phyloP scores from a whole-genome alignment of 441 rosid species.

The Pelargonium citronellum region DNA sequence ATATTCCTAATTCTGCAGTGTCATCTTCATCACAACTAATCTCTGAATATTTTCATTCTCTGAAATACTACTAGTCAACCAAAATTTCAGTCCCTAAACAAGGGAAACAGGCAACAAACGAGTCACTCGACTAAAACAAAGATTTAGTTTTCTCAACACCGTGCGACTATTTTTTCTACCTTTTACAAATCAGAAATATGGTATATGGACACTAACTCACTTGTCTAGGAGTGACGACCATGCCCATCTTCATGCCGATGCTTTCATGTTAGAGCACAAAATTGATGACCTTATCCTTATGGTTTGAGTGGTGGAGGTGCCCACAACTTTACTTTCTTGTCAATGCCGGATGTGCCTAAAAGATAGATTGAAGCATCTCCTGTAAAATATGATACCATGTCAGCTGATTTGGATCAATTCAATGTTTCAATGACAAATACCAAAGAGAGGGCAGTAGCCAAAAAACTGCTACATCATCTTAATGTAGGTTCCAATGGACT shows the following conservation, averaged over 20 bases:
- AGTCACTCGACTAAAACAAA: not conserved
- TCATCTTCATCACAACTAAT: too few species aligned
- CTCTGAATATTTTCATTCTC: not conserved
- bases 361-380: constrained; percentile 46
- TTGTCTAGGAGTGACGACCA: not conserved
- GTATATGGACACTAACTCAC: not conserved
- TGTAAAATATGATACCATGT: constrained; percentile 29
- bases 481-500: too few species aligned
- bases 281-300: not conserved
- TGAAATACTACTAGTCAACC: not conserved
- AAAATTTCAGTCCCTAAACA: not conserved
- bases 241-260: too few species aligned
- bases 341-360: constrained; percentile 68
- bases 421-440: not conserved
- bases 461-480: too few species aligned
- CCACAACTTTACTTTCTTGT: constrained; percentile 95
- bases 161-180: not conserved
- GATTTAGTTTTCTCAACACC: constrained; percentile 5
- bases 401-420: not conserved
- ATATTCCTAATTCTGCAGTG: too few species aligned
- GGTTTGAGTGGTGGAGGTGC: constrained; percentile 46
- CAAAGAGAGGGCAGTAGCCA: not conserved
- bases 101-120: not conserved
- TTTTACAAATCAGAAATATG: not conserved
- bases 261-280: too few species aligned